Base-by-base conservation (phyloP, 768 basidiomycete species). In the Leccinum variicolor region DNA sequence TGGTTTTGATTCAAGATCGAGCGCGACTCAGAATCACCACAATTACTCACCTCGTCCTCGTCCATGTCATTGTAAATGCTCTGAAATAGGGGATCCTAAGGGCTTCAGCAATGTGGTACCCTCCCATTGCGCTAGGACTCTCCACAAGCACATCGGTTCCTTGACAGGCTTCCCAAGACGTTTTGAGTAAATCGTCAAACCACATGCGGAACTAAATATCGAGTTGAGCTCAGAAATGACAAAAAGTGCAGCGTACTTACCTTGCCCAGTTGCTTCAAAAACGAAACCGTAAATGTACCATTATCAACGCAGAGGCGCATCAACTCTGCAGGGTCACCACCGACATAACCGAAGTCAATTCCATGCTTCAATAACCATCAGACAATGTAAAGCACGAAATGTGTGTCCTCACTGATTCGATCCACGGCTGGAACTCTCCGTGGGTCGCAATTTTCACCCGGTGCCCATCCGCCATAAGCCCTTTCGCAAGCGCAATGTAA, bases 301-400 rank as follows among this genome's bases (percentile, higher is more conserved):
- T 99, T 98, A 74, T 98, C 96, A 33, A 98, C 89, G 71, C 95
- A 98, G 62, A 99, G 93, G 53, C 92, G 84, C 94, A 98, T 95
- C 43, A 99, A 77, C 72, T 98, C 96, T 1, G 97, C 95, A 10
- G 96, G 96, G 73, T 98, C 97, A 26, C 96, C 96, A 11, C 97
- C 96, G 45, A 98, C 94, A 62, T 83, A 89, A 11, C 89, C 89
- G 70, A 90, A 98, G 67, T 94, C 94, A 65, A 99, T 97, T n/a
- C 93, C 94, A 69, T 98, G 82, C 94, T 97, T 61, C 34, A 11
- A 58, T 52, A 41, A 55, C 10, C 31, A 14, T 58, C 56, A 65
- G 52, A 59, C 19, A 17, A 28, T 21, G 36, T 57, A 6, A 62
- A 26, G 33, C 21, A 15, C 50, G 3, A 59, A 41, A 48, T 9